Evolutionary conservation across 768 basidiomycete genomes (phyloP).

Genomic region (Trametes meyenii): DNA sequence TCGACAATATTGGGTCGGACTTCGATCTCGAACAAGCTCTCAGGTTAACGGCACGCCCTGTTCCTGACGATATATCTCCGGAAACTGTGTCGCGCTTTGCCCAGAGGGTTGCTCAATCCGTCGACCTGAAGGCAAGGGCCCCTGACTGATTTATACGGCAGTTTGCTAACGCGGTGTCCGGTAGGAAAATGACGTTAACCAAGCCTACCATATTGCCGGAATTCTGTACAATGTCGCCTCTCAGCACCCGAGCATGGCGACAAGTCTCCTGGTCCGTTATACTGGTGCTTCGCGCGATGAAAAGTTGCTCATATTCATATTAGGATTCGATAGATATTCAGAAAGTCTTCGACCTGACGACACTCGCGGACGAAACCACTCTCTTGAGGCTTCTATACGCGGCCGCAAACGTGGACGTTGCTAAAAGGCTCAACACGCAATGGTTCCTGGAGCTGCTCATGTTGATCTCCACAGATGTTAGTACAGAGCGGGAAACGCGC

Average conservation of each 20-base stretch:
- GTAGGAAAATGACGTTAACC: constrained; percentile 48
- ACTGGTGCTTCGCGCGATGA: no score
- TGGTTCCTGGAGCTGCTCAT: constrained; percentile 47
- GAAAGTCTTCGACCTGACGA: constrained; percentile 54
- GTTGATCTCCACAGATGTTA: constrained; percentile 42
- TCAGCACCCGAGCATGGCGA: constrained; percentile 54
- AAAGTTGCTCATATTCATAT: background rate
- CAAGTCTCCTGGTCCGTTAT: constrained; percentile 49
- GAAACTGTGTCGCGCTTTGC: constrained; percentile 60
- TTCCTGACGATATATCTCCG: constrained; percentile 55
- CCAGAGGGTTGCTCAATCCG: constrained; percentile 52
- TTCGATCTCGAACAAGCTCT: constrained; percentile 63
- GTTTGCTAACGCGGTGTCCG: background rate
- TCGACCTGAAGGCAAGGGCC: constrained; percentile 57
- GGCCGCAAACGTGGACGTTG: constrained; percentile 64
- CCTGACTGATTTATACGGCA: background rate
- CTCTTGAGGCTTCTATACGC: constrained; percentile 64
- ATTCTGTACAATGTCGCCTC: constrained; percentile 66
- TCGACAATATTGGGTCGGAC: constrained; percentile 52
- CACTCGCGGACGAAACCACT: constrained; percentile 54
- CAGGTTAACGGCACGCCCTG: constrained; percentile 55
- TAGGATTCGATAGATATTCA: constrained; percentile 63
- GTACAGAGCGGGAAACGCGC: constrained; percentile 44
- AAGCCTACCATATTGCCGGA: constrained; percentile 62
- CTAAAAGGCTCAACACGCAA: constrained; percentile 49